Conservation (phyloP, 352 stramenopile genomes). For the Phytophthora uliginosa region DNA sequence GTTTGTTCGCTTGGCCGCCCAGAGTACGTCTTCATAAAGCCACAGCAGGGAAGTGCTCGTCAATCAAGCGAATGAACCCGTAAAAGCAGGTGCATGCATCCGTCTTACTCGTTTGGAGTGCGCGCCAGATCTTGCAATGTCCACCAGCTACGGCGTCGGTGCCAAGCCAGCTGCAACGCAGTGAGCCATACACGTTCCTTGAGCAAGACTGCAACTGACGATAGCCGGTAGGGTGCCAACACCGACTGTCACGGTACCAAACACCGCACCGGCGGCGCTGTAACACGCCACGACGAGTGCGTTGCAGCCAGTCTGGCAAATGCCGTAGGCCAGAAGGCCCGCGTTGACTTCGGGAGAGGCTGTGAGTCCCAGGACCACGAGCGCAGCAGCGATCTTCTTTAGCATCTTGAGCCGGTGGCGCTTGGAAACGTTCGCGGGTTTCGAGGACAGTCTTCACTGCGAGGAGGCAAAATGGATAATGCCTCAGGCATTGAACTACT, state of each 20-base stretch:
- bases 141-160: constrained; percentile 31
- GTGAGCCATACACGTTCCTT: constrained; percentile 49
- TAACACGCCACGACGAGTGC: constrained; percentile 50
- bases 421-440: not conserved
- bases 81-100: constrained; percentile 5
- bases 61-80: constrained; percentile 14
- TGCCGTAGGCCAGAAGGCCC: constrained; percentile 36
- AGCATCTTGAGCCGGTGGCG: constrained; percentile 1
- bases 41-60: constrained; percentile 5
- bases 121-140: not conserved
- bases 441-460: not conserved
- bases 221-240: constrained; percentile 21
- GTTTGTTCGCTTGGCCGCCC: constrained; percentile 12
- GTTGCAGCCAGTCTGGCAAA: constrained; percentile 59
- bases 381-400: constrained; percentile 7
- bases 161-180: constrained; percentile 38
- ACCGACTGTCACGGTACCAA: constrained; percentile 38
- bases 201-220: constrained; percentile 37
- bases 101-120: not conserved
- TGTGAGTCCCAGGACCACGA: constrained; percentile 14
- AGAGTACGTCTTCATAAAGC: constrained; percentile 1
- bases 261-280: constrained; percentile 37
- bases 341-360: constrained; percentile 9
- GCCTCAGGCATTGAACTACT: not conserved
- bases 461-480: not conserved